These are phyloP conservation scores for Gastrodia elata DNA, from an alignment of 106 monocot genomes.

Conservation along the genomic window DNA sequence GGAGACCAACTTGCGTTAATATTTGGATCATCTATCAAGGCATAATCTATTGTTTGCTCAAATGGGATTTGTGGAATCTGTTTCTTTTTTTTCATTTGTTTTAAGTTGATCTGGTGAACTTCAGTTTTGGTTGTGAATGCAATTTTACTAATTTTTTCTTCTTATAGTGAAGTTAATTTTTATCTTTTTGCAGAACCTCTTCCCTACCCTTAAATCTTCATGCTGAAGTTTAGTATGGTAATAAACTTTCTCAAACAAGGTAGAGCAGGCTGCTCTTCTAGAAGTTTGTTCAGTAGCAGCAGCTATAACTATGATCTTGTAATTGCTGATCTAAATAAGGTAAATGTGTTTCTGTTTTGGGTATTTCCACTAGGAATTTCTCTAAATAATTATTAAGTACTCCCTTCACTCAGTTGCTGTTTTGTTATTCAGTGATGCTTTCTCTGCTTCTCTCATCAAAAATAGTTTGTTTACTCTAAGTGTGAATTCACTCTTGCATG, in stretches of 20 bases:
- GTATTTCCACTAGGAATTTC: not conserved
- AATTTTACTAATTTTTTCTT: not conserved
- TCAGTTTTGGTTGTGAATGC: not conserved
- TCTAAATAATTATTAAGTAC: not conserved
- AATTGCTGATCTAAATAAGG: not conserved
- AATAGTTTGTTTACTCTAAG: not conserved
- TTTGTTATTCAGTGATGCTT: not conserved
- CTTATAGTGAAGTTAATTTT: not conserved
- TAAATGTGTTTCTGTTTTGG: not conserved
- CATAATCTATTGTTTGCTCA: not conserved
- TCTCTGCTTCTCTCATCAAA: not conserved
- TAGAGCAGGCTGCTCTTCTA: not conserved
- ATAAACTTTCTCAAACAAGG: not conserved
- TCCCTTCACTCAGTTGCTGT: not conserved
- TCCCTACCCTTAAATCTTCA: not conserved
- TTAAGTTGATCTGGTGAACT: not conserved
- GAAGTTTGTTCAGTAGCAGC: not conserved
- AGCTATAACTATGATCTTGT: not conserved
- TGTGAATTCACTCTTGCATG: not conserved
- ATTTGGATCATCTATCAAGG: not conserved
- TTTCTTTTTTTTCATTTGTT: not conserved
- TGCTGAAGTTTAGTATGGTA: not conserved
- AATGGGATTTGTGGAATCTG: not conserved
- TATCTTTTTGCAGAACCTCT: slow-evolving; percentile 1
- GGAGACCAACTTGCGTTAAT: not conserved